Percentiles rank a stretch among this genome's conserved stretches.
Conservation (phyloP, 2,329 filamentous ascomycete species). For the Graphilbum sp. region DNA sequence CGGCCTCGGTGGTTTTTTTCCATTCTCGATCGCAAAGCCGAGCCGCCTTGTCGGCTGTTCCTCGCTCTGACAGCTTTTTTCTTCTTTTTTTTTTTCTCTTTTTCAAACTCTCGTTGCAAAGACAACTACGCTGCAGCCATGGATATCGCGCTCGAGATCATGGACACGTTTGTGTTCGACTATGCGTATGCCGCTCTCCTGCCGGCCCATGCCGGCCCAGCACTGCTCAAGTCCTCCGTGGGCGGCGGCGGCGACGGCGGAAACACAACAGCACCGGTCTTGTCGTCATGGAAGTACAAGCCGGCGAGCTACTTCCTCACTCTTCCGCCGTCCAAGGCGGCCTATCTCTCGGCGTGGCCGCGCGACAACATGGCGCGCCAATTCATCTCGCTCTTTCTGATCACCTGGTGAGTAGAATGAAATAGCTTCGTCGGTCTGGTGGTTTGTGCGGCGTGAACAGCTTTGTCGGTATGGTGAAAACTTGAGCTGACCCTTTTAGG, state of each 20-base stretch:
- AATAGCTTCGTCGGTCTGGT: no score
- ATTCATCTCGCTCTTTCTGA: slow-evolving; percentile 57
- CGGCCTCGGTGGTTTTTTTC: no score
- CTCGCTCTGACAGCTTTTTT: no score
- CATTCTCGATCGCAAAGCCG: no score
- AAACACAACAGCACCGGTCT: slow-evolving; percentile 39
- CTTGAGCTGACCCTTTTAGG: slow-evolving; percentile 45
- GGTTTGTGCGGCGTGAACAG: no score
- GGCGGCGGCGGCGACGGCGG: no score
- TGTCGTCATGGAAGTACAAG: slow-evolving; percentile 51
- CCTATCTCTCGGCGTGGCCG: slow-evolving; percentile 62
- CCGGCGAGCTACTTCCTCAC: slow-evolving; percentile 56
- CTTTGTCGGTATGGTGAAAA: no score
- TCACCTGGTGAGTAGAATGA: slow-evolving; percentile 92
- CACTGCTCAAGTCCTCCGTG: slow-evolving; percentile 18
- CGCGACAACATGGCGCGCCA: slow-evolving; percentile 69
- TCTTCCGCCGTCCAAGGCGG: slow-evolving; percentile 54
- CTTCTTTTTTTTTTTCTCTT: neutral
- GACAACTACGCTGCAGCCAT: no score
- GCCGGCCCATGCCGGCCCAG: slow-evolving; percentile 36
- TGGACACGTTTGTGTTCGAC: slow-evolving; percentile 72
- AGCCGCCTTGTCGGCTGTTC: no score
- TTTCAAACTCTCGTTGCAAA: no score
- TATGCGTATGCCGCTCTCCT: slow-evolving; percentile 55
- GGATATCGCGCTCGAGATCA: slow-evolving; percentile 81